Evolutionary conservation across 2,329 filamentous ascomycete genomes (phyloP).

Genomic region (Colletotrichum endophyticum): DNA sequence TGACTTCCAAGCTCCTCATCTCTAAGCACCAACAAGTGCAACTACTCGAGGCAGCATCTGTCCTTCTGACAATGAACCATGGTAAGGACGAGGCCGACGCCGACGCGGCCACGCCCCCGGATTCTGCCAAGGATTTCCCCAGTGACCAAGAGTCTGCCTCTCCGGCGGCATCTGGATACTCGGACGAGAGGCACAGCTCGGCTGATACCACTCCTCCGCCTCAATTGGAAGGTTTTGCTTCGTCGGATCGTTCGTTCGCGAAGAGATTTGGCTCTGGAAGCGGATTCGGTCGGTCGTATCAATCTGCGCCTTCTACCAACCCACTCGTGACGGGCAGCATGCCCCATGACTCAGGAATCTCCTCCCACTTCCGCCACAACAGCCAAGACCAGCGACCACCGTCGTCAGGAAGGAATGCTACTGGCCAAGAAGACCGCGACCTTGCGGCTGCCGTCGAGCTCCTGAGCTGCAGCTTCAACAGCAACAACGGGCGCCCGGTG

Average conservation of each 20-base stretch:
- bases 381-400: conserved; percentile 74
- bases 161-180: conserved; percentile 80
- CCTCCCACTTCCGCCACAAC: conserved; percentile 70
- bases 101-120: conserved; percentile 65
- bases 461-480: conserved; percentile 90
- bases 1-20: conserved; percentile 96
- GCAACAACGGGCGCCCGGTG: conserved; percentile 66
- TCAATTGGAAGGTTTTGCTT: conserved; percentile 67
- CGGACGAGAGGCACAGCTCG: conserved; percentile 81
- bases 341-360: conserved; percentile 52
- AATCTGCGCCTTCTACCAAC: conserved; percentile 68
- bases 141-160: conserved; percentile 83
- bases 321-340: conserved; percentile 54
- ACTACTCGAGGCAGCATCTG: conserved; percentile 94
- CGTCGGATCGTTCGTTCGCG: conserved; percentile 50
- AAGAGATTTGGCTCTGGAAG: conserved; percentile 66
- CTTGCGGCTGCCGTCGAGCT: conserved; percentile 90
- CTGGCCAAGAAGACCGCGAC: conserved; percentile 83
- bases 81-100: conserved; percentile 50
- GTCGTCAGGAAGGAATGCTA: conserved; percentile 77
- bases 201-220: conserved; percentile 93
- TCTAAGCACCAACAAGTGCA: conserved; percentile 99
- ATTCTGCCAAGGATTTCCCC: conserved; percentile 69
- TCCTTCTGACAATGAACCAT: conserved; percentile 86
- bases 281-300: conserved; percentile 78